Evolutionary conservation across 1,139 yeast genomes (phyloP), one percentile per base, ranked within the genome.

Genomic region (Diutina pseudorugosa): DNA sequence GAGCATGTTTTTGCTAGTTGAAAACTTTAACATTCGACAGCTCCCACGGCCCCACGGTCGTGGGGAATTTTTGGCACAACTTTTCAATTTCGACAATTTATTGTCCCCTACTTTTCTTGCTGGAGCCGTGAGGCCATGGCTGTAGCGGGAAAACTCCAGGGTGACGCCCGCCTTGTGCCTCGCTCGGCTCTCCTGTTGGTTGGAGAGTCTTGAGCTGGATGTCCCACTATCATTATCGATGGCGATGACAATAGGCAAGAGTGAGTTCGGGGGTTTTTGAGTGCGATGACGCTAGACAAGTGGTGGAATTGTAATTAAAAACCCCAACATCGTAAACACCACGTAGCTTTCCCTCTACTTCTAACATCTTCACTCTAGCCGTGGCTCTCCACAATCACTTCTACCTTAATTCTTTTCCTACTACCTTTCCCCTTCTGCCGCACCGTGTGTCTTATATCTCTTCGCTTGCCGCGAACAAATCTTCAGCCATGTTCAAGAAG

Each of bases 1-100:
- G 98, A 89, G 89, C 95, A 95, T 91, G 98, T 91, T 87, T 90
- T 91, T 91, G 98, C 98, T 91, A 95, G 97, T 91, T 91, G 97
- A 91, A 91, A 91, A 90, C 93, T 85, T 81, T 84, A 85, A 87
- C 93, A 95, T 45, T 27, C 83, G 97, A 90, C 97, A 90, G 80
- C 98, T 90, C 84, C 88, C 83, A 72, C 78, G 59, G 75, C 65
- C 65, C 61, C 61, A 66, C 64, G 62, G 65, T 63, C 67, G 66
- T 64, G 75, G 82, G 87, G 94, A 85, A 85, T 85, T 84, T 85
- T 85, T 85, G 93, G 51, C 25, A 51, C 43, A 55, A 66, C 61
- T 63, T 64, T 70, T 69, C 25, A 7, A 70, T 72, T 60, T 65
- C 65, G 72, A 71, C 68, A 72, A 66, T 55, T 55, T 8, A 2